Conservation (phyloP, 228 moss, liverwort and hornwort genomes). For the Sphagnum magellanicum region DNA sequence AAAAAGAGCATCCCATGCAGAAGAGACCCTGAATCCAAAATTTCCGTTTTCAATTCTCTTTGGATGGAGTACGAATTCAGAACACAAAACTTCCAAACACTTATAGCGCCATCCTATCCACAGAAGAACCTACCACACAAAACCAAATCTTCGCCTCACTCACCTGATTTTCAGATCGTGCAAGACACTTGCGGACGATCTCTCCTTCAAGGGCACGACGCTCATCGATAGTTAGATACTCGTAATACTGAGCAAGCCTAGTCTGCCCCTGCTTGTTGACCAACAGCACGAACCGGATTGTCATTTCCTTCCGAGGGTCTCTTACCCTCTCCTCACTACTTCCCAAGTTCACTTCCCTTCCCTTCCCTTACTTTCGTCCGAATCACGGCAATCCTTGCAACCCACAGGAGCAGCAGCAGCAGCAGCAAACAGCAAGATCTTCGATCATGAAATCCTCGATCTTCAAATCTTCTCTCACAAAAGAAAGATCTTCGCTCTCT, state of each 20-base stretch:
- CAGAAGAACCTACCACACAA: not conserved
- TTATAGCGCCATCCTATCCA: not conserved
- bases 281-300: constrained; percentile 79
- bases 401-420: too few relatives aligned
- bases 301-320: constrained; percentile 25
- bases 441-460: too few relatives aligned
- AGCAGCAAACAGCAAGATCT: too few relatives aligned
- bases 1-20: too few relatives aligned
- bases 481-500: too few relatives aligned
- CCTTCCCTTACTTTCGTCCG: too few relatives aligned
- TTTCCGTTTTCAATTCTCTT: too few relatives aligned
- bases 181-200: constrained; percentile 87
- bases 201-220: constrained; percentile 91
- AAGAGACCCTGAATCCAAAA: too few relatives aligned
- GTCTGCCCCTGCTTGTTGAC: constrained; percentile 96
- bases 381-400: too few relatives aligned
- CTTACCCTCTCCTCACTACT: too few relatives aligned
- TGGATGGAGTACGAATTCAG: not conserved
- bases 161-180: constrained; percentile 82
- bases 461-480: too few relatives aligned
- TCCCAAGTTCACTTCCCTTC: too few relatives aligned
- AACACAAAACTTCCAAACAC: not conserved
- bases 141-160: not conserved
- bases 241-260: constrained; percentile 85
- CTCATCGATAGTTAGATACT: constrained; percentile 87